phyloP scores from a whole-genome alignment of 2,329 filamentous ascomycete species.

The Zasmidium citrigriseum region DNA sequence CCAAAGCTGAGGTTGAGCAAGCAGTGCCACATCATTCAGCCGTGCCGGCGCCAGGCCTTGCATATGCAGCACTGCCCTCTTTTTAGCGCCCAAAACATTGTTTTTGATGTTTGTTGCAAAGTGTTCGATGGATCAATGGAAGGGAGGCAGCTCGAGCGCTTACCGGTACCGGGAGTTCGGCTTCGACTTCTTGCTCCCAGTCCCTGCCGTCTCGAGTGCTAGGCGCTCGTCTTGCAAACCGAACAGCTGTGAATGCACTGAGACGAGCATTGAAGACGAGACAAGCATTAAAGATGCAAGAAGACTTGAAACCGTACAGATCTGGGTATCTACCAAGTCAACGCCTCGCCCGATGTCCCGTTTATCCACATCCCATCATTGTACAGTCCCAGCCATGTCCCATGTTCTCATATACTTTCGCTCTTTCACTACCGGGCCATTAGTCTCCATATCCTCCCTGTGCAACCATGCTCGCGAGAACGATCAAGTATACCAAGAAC shows the following conservation, averaged over 20 bases:
- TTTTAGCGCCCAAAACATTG: too few species aligned
- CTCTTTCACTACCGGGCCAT: not conserved
- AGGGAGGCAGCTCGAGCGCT: too few species aligned
- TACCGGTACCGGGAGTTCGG: too few species aligned
- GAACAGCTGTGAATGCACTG: too few species aligned
- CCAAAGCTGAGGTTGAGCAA: not conserved
- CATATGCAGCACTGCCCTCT: not conserved
- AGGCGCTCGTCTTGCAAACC: too few species aligned
- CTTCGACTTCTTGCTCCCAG: too few species aligned
- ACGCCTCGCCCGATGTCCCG: conserved; percentile 1
- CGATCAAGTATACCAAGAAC: conserved; percentile 68
- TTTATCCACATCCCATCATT: not conserved
- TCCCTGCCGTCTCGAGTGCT: too few species aligned
- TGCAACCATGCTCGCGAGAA: conserved; percentile 50
- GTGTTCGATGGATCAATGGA: too few species aligned
- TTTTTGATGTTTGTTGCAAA: too few species aligned
- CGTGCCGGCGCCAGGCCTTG: not conserved
- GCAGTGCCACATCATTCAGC: not conserved
- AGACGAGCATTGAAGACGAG: too few species aligned
- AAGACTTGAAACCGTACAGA: not conserved
- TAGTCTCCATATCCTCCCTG: conserved; percentile 30
- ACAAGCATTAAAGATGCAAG: too few species aligned
- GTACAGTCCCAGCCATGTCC: not conserved
- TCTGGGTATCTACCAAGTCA: conserved; percentile 6
- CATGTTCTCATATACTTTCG: not conserved